A percentile compares a stretch with the other conserved stretches of the same genome.
Conservation (phyloP, 257 asterid species). For the Salvia splendens region DNA sequence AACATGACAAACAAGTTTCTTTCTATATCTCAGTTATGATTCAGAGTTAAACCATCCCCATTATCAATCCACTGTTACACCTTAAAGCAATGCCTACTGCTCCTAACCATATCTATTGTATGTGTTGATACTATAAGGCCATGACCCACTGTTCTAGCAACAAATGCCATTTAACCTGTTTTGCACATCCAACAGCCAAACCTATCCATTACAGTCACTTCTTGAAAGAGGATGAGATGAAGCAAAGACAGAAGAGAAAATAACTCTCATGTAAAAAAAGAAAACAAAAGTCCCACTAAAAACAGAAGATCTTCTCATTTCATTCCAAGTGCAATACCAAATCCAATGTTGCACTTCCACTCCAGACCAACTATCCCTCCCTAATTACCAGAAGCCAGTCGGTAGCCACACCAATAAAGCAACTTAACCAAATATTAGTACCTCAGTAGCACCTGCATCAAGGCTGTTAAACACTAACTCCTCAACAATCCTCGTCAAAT, state of each 20-base stretch:
- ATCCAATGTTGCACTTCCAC: neutral
- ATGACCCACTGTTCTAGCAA: conserved; percentile 9
- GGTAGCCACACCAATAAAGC: conserved; percentile 10
- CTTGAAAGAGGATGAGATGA: neutral
- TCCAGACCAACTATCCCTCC: conserved; percentile 6
- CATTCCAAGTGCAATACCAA: conserved; percentile 12
- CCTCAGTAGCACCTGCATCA: conserved; percentile 91
- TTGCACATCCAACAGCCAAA: neutral
- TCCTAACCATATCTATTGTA: conserved; percentile 3
- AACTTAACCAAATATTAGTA: conserved; percentile 19
- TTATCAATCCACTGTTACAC: neutral
- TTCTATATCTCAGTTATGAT: neutral
- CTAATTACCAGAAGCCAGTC: conserved; percentile 14
- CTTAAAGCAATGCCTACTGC: neutral
- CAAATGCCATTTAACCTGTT: neutral
- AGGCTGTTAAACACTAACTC: conserved; percentile 84
- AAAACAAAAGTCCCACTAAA: neutral
- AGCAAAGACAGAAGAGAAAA: neutral
- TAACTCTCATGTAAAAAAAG: neutral
- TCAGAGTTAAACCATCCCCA: neutral
- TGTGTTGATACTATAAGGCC: neutral
- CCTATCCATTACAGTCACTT: conserved; percentile 1
- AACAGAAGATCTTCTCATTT: neutral
- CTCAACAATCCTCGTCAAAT: conserved; percentile 79
- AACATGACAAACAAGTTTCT: conserved; percentile 9